Evolutionary conservation across 495 filamentous ascomycete genomes (phyloP).

Genomic region (Chaetomidium leptoderma): DNA sequence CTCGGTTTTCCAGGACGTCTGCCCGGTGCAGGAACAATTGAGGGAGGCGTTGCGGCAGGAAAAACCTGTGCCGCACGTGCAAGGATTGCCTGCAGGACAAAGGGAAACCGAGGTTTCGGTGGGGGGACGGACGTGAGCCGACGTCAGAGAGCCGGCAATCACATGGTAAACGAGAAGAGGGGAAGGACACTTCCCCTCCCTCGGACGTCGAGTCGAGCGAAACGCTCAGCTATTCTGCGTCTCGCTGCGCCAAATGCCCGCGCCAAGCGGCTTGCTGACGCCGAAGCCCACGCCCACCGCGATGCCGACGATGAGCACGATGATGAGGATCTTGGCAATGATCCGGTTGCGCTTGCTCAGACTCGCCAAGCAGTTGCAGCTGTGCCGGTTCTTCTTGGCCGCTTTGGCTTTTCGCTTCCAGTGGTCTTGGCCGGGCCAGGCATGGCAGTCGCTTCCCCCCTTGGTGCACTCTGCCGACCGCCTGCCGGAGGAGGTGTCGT

Average conservation of each 20-base stretch:
- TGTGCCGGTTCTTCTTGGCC: constrained; percentile 42
- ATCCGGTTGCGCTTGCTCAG: constrained; percentile 48
- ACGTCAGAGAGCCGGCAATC: background rate
- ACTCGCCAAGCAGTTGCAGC: constrained; percentile 41
- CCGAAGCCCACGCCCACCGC: constrained; percentile 47
- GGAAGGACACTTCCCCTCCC: no score
- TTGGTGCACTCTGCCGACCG: constrained; percentile 33
- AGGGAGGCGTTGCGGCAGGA: background rate
- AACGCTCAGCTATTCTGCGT: constrained; percentile 26
- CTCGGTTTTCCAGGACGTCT: background rate
- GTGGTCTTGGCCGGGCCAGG: constrained; percentile 51
- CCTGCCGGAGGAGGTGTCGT: constrained; percentile 28
- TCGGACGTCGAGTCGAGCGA: background rate
- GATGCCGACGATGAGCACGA: constrained; percentile 42
- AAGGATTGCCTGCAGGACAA: no score
- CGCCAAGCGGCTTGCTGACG: constrained; percentile 48
- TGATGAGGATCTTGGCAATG: constrained; percentile 41
- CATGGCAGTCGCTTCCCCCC: constrained; percentile 39
- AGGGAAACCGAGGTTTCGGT: background rate
- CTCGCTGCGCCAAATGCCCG: constrained; percentile 42
- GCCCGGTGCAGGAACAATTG: background rate
- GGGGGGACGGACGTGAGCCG: background rate
- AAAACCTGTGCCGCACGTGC: no score
- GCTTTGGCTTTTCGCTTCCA: constrained; percentile 47
- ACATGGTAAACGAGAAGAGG: background rate